Evolutionary conservation across 169 alveolate species (phyloP).

Genomic region (Eimeria necatrix): DNA sequence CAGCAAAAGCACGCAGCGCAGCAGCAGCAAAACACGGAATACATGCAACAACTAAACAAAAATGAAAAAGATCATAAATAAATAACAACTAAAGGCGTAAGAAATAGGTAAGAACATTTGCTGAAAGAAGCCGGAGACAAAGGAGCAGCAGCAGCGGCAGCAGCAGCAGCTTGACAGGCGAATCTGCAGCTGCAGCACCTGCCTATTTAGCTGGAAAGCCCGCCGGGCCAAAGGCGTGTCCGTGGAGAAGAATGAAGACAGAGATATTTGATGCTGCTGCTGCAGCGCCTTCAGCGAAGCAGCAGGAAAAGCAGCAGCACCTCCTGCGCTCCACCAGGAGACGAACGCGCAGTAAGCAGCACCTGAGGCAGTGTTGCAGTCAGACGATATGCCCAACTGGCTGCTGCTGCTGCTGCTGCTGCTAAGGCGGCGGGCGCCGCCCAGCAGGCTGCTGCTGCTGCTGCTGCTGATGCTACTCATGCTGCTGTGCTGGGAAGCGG

Average conservation of each 20-base stretch:
- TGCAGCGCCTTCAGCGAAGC: background rate
- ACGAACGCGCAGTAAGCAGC: background rate
- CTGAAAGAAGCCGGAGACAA: too few species aligned
- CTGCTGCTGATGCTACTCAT: conserved; percentile 29
- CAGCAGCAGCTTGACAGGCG: background rate
- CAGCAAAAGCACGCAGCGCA: background rate
- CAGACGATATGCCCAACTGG: background rate
- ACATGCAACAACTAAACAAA: too few species aligned
- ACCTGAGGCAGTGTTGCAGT: background rate
- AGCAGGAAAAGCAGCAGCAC: background rate
- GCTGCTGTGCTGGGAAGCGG: conserved; percentile 2
- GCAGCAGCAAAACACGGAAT: background rate
- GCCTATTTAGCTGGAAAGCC: background rate
- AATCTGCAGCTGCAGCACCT: background rate
- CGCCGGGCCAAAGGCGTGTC: background rate
- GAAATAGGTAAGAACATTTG: too few species aligned
- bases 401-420: conserved; percentile 17
- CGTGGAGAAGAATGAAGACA: background rate
- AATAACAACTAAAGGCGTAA: too few species aligned
- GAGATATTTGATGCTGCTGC: background rate
- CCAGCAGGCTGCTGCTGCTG: conserved; percentile 18
- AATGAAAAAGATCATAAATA: too few species aligned
- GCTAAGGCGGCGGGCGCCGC: too few species aligned
- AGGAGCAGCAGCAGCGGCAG: background rate
- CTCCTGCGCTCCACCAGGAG: background rate